phyloP scores from a whole-genome alignment of 805 yeast genomes.

The Saccharomycopsis vini region DNA sequence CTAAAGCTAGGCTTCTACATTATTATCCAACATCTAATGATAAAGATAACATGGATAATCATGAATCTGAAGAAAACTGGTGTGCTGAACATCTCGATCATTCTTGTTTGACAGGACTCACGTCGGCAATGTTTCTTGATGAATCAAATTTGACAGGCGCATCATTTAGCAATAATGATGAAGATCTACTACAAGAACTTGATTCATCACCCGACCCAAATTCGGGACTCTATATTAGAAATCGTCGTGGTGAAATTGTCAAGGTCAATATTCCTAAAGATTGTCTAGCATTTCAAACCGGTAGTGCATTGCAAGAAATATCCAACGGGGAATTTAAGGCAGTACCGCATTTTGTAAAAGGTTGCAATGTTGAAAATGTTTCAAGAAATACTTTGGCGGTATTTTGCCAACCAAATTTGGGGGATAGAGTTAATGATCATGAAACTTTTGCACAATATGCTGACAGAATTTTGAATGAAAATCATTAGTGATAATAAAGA shows the following conservation, averaged over 20 bases:
- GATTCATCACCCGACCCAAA: conserved; percentile 34
- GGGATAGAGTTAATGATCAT: conserved; percentile 35
- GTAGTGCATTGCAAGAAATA: conserved; percentile 45
- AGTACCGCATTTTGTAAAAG: conserved; percentile 49
- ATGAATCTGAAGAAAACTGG: conserved; percentile 33
- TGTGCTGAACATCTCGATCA: conserved; percentile 58
- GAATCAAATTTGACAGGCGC: conserved; percentile 26
- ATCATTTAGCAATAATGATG: background rate
- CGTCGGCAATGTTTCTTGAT: conserved; percentile 43
- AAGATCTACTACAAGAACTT: conserved; percentile 19
- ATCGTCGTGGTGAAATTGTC: conserved; percentile 35
- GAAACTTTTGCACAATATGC: conserved; percentile 45
- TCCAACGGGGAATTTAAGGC: conserved; percentile 43
- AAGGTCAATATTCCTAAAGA: conserved; percentile 47
- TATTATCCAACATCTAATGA: too few species aligned
- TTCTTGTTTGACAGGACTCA: conserved; percentile 49
- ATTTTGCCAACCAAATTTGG: conserved; percentile 51
- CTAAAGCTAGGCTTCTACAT: conserved; percentile 51
- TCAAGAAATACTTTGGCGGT: conserved; percentile 52
- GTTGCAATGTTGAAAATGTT: conserved; percentile 28
- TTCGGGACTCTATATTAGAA: conserved; percentile 43
- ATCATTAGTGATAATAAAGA: conserved; percentile 27
- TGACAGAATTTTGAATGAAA: conserved; percentile 30
- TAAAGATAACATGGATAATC: conserved; percentile 11
- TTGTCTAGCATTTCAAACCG: conserved; percentile 54